Evolutionary conservation across 192 early-diverging fungal species (phyloP).

Genomic region (Coemansia sp.): DNA sequence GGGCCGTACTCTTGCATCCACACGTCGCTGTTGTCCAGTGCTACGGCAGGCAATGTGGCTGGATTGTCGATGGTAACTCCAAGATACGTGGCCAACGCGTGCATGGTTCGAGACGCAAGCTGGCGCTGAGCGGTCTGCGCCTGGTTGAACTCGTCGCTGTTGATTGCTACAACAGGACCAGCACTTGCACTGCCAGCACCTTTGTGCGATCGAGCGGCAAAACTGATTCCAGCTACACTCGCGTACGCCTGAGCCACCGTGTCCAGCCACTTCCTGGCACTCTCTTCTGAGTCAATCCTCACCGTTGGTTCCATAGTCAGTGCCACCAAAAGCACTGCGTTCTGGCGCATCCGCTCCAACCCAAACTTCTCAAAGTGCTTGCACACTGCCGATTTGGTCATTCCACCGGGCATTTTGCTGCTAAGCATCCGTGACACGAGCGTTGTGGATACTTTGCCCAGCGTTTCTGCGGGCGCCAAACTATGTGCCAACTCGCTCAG

Average conservation of each 20-base stretch:
- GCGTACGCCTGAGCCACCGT: constrained; percentile 70
- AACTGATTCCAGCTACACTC: constrained; percentile 61
- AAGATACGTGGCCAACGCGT: constrained; percentile 78
- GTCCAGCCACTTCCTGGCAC: constrained; percentile 81
- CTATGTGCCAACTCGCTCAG: constrained; percentile 75
- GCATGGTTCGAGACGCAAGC: constrained; percentile 74
- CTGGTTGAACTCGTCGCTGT: constrained; percentile 83
- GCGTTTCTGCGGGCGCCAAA: constrained; percentile 61
- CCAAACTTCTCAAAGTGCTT: constrained; percentile 71
- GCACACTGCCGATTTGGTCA: constrained; percentile 76
- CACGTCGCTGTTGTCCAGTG: constrained; percentile 7
- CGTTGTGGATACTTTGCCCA: constrained; percentile 80
- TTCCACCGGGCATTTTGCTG: constrained; percentile 92
- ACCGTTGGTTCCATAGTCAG: constrained; percentile 79
- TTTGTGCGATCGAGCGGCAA: constrained; percentile 2
- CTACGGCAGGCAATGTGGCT: constrained; percentile 19
- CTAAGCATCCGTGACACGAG: constrained; percentile 79
- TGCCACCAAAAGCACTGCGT: constrained; percentile 74
- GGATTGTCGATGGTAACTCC: constrained; percentile 57
- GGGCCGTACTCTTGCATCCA: constrained; percentile 84
- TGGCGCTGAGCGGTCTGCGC: constrained; percentile 69
- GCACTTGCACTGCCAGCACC: constrained; percentile 43
- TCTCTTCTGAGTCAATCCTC: constrained; percentile 71
- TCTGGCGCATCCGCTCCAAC: constrained; percentile 71
- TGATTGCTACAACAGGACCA: constrained; percentile 67